phyloP scores from a whole-genome alignment of 495 filamentous ascomycete genomes.

The Delitschia confertaspora region DNA sequence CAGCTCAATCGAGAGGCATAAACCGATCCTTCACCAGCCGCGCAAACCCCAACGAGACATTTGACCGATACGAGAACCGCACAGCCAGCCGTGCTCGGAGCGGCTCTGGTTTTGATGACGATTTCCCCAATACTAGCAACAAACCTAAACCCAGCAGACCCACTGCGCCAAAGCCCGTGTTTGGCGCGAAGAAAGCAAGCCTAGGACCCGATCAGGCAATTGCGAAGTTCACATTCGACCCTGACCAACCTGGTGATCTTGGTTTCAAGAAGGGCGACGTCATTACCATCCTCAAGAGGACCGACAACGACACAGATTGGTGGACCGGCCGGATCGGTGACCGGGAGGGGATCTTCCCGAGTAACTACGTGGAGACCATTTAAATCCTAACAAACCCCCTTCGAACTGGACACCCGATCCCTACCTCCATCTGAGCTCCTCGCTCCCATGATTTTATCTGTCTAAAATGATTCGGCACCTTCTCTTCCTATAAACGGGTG shows the following conservation, averaged over 20 bases:
- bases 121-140: conserved; percentile 43
- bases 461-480: no score
- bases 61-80: conserved; percentile 39
- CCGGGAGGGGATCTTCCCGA: conserved; percentile 56
- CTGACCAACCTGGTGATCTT: conserved; percentile 85
- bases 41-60: conserved; percentile 41
- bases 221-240: conserved; percentile 85
- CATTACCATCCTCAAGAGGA: conserved; percentile 94
- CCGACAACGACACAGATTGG: conserved; percentile 84
- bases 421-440: neutral
- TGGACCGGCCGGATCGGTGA: conserved; percentile 67
- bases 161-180: conserved; percentile 80
- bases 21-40: conserved; percentile 46
- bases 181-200: conserved; percentile 51
- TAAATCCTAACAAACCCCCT: neutral
- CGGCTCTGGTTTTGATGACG: conserved; percentile 20
- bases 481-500: no score
- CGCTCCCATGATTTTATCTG: no score
- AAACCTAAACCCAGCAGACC: conserved; percentile 50
- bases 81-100: conserved; percentile 16
- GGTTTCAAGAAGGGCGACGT: conserved; percentile 96
- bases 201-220: conserved; percentile 76
- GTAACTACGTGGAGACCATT: conserved; percentile 26
- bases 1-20: conserved; percentile 34
- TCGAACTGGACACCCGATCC: neutral